Base-by-base conservation (phyloP, 371 early-diverging fungal genomes). In the Nematocida ausubeli region DNA sequence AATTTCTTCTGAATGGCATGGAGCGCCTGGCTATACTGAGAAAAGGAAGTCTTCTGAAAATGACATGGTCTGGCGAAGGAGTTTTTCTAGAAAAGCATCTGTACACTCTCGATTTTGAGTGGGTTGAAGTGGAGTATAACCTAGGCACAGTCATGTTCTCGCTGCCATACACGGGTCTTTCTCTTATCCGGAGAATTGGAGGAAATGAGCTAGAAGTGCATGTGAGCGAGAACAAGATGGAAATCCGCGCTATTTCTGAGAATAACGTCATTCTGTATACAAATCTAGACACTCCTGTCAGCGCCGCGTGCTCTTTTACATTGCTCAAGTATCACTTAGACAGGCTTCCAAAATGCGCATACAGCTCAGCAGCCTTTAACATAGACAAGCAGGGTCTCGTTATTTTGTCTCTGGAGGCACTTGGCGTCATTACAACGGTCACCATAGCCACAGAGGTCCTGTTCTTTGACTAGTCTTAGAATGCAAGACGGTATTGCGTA, bases 311-410 rank as follows among this genome's bases (percentile, higher is more conserved):
- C 56, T 37, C 54, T 1, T 75, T 75, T 50, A 75, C 44, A 5
- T 14, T 75, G n/a, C 49, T 24, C 3, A 75, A 75, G 68, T 47
- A 52, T 57, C 78, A 75, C 47, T 40, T 75, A 51, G 78, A 75
- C 19, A 75, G 56, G 22, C 56, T 75, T 6, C 78, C 78, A 51
- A 39, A 35, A 14, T 40, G 14, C 26, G 19, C 28, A 3, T 66
- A 66, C 30, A 66, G 32, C 7, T 6, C 67, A 28, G 55, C 60
- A 19, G 22, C 40, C 22, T 57, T 66, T 28, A 49, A 28, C 32
- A 35, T 67, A 44, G 65, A 64, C 68, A 26, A 14, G 22, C 32
- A 57, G 1, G 50, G 52, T 2, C 34, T 75, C 6, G 67, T 66
- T 28, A 12, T 52, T 19, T 39, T 75, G 3, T 54, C 66, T 24